These are phyloP conservation scores for Fusarium sp. DNA, from an alignment of 2,329 filamentous ascomycete species.

Conservation along the genomic window DNA sequence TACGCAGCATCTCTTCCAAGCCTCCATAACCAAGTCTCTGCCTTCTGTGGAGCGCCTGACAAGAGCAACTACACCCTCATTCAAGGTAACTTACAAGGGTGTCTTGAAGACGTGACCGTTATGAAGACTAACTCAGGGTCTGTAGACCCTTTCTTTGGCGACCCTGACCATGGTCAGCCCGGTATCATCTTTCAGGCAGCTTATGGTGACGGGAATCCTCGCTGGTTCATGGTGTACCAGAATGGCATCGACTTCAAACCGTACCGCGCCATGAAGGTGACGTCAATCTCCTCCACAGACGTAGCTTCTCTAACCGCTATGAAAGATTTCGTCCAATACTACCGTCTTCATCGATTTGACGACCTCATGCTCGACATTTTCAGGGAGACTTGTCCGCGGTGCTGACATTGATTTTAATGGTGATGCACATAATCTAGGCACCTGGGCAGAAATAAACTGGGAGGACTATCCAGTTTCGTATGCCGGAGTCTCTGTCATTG, in stretches of 20 bases:
- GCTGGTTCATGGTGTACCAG: constrained; percentile 43
- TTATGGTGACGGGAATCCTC: constrained; percentile 14
- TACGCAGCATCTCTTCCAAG: neutral
- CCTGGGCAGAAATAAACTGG: constrained; percentile 41
- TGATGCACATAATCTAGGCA: constrained; percentile 34
- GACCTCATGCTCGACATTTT: constrained; percentile 24
- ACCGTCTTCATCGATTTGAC: constrained; percentile 37
- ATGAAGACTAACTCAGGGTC: neutral
- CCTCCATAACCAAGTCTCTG: too few species aligned
- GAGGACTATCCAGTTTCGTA: constrained; percentile 28
- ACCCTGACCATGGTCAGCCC: constrained; percentile 32
- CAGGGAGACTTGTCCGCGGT: constrained; percentile 39
- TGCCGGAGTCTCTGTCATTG: constrained; percentile 40
- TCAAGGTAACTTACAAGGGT: constrained; percentile 16
- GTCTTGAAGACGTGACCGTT: neutral
- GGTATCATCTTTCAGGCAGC: constrained; percentile 20
- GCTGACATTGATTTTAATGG: constrained; percentile 28
- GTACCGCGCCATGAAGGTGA: constrained; percentile 39
- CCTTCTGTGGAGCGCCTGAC: constrained; percentile 18
- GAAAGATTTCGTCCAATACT: constrained; percentile 30
- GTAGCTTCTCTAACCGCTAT: neutral
- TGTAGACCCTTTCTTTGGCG: constrained; percentile 38
- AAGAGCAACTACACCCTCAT: constrained; percentile 30
- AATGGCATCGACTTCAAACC: constrained; percentile 41
- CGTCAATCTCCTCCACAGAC: neutral